Evolutionary conservation across 2,329 filamentous ascomycete genomes (phyloP).

Genomic region (Colletotrichum melonis): DNA sequence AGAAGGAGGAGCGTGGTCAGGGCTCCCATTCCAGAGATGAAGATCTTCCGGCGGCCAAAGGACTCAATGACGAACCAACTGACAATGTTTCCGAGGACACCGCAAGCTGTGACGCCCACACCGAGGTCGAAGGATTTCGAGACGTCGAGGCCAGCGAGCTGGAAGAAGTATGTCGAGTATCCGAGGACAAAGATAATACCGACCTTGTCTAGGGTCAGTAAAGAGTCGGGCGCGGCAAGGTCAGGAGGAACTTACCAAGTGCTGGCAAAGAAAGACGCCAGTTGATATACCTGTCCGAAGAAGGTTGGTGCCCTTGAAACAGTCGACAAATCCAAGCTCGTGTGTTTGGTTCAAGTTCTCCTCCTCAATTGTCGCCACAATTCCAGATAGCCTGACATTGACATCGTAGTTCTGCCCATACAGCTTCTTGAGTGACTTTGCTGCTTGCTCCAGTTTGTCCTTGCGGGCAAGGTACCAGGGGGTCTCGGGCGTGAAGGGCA

Average conservation of each 20-base stretch:
- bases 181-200: constrained; percentile 51
- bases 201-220: not conserved
- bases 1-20: constrained; percentile 52
- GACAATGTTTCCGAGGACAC: constrained; percentile 53
- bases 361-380: constrained; percentile 60
- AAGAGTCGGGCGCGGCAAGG: not conserved
- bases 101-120: constrained; percentile 52
- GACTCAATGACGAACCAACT: constrained; percentile 53
- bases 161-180: constrained; percentile 69
- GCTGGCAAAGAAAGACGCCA: constrained; percentile 74
- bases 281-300: constrained; percentile 66
- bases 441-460: constrained; percentile 53
- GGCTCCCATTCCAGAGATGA: constrained; percentile 51
- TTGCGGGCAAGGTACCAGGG: constrained; percentile 62
- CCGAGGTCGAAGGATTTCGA: constrained; percentile 52
- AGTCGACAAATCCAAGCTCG: constrained; percentile 62
- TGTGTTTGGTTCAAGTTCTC: constrained; percentile 62
- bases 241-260: constrained; percentile 70
- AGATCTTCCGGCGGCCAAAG: constrained; percentile 55
- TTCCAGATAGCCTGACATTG: constrained; percentile 62
- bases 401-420: constrained; percentile 59
- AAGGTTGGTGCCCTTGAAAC: constrained; percentile 59
- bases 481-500: constrained; percentile 60
- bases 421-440: constrained; percentile 53
- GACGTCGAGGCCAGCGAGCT: constrained; percentile 53